Base-by-base conservation (phyloP, 2,329 filamentous ascomycete species). In the Aspergillus fumigatiaffinis region DNA sequence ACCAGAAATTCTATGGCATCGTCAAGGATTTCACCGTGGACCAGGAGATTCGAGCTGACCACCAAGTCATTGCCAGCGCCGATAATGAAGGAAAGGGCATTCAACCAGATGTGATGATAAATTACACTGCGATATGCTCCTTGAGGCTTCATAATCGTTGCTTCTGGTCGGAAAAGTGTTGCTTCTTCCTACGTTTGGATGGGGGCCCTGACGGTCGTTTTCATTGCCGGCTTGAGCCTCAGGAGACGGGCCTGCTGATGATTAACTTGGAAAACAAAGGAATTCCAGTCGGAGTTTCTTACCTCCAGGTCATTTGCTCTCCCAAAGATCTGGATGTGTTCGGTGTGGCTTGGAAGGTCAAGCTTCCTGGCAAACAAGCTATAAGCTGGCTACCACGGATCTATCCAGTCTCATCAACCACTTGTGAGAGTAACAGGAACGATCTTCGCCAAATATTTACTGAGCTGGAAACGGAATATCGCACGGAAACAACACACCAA, bases 111-210 rank as follows among this genome's bases (percentile, higher is more conserved):
- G 25, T 68, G 17, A 44, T 46, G 9, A 44, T 69, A 21, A 62
- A 53, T n/a, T 72, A 69, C 44, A 58, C 66, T 48, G 69, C 68
- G 3, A 51, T 68, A 9, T 73, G 70, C 53, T 69, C 65, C 0
- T 44, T 73, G 28, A 62, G 59, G 20, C 59, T 70, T 20, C 58
- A 68, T 38, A 64, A 71, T 26, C 66, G 65, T 38, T 62, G 59
- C 35, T 67, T 73, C 42, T 72, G 66, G 63, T 59, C 69, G 6
- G 64, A 73, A 38, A 64, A 61, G 51, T 73, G 71, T 49, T 65
- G 63, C n/a, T 62, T 73, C 35, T 50, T 52, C 20, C 51, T 73
- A 28, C 55, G 63, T 35, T 35, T 73, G 14, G 60, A 72, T 42
- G 71, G 70, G 6, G 71, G 70, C 1, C 71, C 70, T 20, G 61